Conservation (phyloP, 352 stramenopile species). For the Halophytophthora polymorphica region DNA sequence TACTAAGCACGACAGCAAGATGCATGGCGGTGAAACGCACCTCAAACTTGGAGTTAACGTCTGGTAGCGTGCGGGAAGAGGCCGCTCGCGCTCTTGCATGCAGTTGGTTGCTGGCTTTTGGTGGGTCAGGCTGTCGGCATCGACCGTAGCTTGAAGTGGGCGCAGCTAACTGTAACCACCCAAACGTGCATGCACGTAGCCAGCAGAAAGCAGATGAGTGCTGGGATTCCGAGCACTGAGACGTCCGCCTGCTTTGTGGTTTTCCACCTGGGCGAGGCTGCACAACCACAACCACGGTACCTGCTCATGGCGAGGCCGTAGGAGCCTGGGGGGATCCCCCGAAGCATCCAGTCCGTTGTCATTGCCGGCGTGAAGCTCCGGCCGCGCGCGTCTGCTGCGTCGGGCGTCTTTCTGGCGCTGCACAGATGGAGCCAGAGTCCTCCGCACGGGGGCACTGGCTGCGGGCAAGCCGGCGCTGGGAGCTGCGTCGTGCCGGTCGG, state of each 20-base stretch:
- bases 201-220: background rate
- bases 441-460: background rate
- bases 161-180: background rate
- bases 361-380: background rate
- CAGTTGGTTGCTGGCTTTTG: background rate
- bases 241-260: no score
- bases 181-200: background rate
- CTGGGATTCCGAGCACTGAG: no score
- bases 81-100: background rate
- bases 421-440: background rate
- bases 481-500: slow-evolving; percentile 5
- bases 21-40: slow-evolving; percentile 9
- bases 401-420: background rate
- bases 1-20: no score
- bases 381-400: background rate
- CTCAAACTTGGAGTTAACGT: slow-evolving; percentile 53
- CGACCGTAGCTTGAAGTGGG: background rate
- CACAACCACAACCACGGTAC: slow-evolving; percentile 1
- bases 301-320: slow-evolving; percentile 15
- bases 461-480: background rate
- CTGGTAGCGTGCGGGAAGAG: slow-evolving; percentile 3
- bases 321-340: background rate
- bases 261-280: no score
- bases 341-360: background rate
- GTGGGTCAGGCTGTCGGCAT: background rate